These are phyloP conservation scores for Hordeum pubiflorum DNA, from an alignment of 202 grass and related monocot genomes.

Conservation along the genomic window DNA sequence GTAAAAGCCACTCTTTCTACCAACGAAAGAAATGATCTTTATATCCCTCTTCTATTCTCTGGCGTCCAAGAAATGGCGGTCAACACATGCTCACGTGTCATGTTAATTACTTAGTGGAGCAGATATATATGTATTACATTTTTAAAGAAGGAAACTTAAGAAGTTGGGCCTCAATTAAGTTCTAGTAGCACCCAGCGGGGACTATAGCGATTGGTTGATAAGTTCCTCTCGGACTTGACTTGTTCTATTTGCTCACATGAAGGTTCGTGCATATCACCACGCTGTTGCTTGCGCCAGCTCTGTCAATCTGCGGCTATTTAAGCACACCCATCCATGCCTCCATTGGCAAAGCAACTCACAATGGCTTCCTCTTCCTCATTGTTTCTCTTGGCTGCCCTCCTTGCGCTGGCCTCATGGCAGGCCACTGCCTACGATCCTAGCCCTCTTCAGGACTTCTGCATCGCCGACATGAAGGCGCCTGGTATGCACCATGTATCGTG, in stretches of 20 bases:
- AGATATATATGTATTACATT: neutral
- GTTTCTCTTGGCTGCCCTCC: neutral
- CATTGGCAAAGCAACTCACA: neutral
- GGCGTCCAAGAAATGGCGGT: neutral
- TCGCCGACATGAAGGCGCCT: neutral
- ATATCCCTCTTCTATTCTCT: neutral
- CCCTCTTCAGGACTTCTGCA: neutral
- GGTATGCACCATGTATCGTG: neutral
- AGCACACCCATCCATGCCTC: neutral
- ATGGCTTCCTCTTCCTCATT: slow-evolving; percentile 1
- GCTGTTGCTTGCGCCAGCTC: neutral
- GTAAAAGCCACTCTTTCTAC: no score
- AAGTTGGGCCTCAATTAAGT: neutral
- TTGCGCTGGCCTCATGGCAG: neutral
- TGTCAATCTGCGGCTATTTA: neutral
- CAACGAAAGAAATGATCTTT: no score
- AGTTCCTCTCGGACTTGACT: neutral
- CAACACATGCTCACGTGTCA: neutral
- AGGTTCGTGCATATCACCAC: neutral
- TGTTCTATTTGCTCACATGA: neutral
- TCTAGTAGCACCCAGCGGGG: neutral
- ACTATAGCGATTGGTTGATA: neutral
- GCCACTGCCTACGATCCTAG: neutral
- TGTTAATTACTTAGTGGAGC: neutral
- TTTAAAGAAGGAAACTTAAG: neutral